A percentile compares a stretch with the other conserved stretches of the same genome.
Evolutionary conservation across 192 early-diverging fungal species (phyloP).

Genomic region (Rhizophagus sp.): DNA sequence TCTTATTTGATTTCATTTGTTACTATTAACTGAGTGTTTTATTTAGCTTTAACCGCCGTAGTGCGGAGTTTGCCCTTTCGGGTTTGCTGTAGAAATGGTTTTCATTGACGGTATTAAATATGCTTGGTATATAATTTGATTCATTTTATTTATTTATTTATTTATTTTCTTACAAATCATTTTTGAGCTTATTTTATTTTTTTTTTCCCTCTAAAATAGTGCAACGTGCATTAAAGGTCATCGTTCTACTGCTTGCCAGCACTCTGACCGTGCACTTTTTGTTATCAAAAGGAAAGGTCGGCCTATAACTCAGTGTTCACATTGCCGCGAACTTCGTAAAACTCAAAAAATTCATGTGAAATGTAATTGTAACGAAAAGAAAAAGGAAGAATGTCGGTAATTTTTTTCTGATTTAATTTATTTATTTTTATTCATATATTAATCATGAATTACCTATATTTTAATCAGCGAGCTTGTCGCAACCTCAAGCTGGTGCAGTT

Average conservation of each 20-base stretch:
- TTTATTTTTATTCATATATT: not conserved
- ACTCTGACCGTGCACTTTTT: constrained; percentile 58
- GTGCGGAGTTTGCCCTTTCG: not conserved
- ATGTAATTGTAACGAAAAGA: constrained; percentile 60
- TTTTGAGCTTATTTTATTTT: no score
- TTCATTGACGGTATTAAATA: constrained; percentile 46
- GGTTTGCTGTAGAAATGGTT: constrained; percentile 23
- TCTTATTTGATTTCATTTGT: not conserved
- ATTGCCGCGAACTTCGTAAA: constrained; percentile 69
- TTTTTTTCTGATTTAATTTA: not conserved
- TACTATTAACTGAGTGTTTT: not conserved
- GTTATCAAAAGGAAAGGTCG: constrained; percentile 69
- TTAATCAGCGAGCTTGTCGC: not conserved
- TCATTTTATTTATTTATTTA: not conserved
- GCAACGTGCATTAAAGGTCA: constrained; percentile 59
- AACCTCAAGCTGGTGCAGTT: not conserved
- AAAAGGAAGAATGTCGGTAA: constrained; percentile 25
- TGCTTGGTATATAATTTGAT: constrained; percentile 38
- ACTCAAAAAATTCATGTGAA: constrained; percentile 68
- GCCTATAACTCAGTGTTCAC: constrained; percentile 69
- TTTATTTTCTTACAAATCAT: not conserved
- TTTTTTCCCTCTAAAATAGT: constrained; percentile 28
- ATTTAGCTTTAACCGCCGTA: not conserved
- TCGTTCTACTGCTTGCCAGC: constrained; percentile 54
- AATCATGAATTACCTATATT: not conserved